Base-by-base conservation (phyloP, 257 asterid genomes). In the Solanum medicagineum region DNA sequence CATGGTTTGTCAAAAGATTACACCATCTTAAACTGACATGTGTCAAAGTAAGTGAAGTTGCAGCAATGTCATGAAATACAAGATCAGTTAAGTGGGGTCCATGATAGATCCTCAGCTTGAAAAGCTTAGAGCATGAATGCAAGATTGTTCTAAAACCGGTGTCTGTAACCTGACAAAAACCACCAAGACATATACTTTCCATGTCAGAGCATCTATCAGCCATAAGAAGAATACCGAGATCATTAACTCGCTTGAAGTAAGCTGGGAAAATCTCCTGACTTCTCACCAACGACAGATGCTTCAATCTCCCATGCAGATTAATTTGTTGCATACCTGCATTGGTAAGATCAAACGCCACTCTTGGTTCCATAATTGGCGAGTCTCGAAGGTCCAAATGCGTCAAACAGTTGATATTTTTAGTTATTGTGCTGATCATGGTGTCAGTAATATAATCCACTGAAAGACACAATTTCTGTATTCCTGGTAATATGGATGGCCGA, bases 121-220 rank as follows among this genome's bases (percentile, higher is more conserved):
- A 93, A 84, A 96, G 85, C 89, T 90, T 92, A 17, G 91, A 89
- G 92, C 99, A 96, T 8, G 99, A 96, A 88, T 95, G 99, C 51
- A 96, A 86, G 65, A 96, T 88, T 71, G 99, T 95, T 88, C 93
- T 92, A 69, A 95, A 96, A 22, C 99, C 98, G 9, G 98, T 91
- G 85, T 96, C 99, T 2, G 98, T 95, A 68, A 96, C 97, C 87
- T 94, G 98, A 88, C 97, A 93, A 86, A 95, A 96, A 81, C 99
- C 99, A 81, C 99, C 99, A 36, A 96, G 97, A 85, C 91, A 89
- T 70, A 95, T 93, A 91, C 99, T 96, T 87, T 96, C 99, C 97
- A 96, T 91, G 59, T 91, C 89, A 1, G 94, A 90, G 90, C 98
- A 95, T 86, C 90, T 95, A 85, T 95, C 98, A 65, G 98, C 98